These are phyloP conservation scores for Dactylonectria macrodidyma DNA, from an alignment of 2,329 filamentous ascomycete species.

Conservation along the genomic window DNA sequence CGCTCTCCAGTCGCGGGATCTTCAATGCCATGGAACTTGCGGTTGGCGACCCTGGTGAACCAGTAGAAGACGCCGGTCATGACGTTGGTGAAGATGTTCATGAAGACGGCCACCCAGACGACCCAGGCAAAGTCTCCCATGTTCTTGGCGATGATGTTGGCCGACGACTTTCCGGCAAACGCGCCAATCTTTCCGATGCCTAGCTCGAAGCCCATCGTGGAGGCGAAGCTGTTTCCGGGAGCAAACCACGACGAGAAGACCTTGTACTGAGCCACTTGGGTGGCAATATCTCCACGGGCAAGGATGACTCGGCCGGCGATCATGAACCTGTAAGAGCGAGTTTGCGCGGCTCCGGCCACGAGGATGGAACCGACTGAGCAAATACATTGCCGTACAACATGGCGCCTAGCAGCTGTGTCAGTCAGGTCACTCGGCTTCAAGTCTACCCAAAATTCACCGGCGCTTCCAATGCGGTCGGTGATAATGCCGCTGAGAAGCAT, in stretches of 20 bases:
- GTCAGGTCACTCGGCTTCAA: accelerated
- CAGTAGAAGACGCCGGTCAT: conserved; percentile 66
- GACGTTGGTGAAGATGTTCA: conserved; percentile 74
- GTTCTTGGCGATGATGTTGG: conserved; percentile 70
- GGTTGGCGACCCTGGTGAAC: conserved; percentile 57
- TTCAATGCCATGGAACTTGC: conserved; percentile 33
- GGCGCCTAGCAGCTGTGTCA: conserved; percentile 51
- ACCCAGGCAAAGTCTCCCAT: conserved; percentile 73
- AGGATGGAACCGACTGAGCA: conserved; percentile 71
- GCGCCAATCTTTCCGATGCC: conserved; percentile 72
- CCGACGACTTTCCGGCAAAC: conserved; percentile 71
- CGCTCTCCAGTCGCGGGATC: conserved; percentile 68
- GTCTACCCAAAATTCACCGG: conserved; percentile 51
- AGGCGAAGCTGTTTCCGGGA: conserved; percentile 72
- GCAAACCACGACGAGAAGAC: conserved; percentile 76
- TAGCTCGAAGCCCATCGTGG: conserved; percentile 72
- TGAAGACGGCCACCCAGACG: conserved; percentile 72
- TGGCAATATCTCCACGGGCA: conserved; percentile 73
- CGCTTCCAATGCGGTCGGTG: conserved; percentile 71
- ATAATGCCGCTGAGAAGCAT: conserved; percentile 68
- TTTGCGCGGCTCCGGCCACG: conserved; percentile 68
- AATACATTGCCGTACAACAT: conserved; percentile 72
- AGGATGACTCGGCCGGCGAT: conserved; percentile 68
- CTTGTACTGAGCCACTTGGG: conserved; percentile 74
- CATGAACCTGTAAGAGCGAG: conserved; percentile 72